Evolutionary conservation across 2,329 filamentous ascomycete species (phyloP).

Genomic region (Fusarium nanum): DNA sequence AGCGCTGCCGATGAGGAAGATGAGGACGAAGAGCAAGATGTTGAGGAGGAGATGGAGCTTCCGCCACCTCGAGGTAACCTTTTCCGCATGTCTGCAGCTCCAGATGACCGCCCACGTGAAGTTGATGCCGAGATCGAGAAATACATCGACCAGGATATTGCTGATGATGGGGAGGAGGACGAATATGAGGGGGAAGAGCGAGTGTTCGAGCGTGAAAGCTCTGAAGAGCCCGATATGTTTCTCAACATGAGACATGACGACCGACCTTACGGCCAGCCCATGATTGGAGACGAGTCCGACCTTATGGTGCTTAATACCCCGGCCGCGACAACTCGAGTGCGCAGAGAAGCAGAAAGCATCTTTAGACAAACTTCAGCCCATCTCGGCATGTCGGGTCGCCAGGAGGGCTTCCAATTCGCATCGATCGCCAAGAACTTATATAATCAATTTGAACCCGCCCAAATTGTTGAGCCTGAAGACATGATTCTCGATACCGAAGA

Average conservation of each 20-base stretch:
- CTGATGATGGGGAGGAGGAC: constrained; percentile 51
- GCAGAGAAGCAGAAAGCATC: constrained; percentile 66
- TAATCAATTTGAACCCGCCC: constrained; percentile 64
- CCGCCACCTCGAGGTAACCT: constrained; percentile 50
- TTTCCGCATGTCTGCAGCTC: constrained; percentile 47
- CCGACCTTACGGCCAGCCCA: constrained; percentile 52
- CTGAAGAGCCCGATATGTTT: constrained; percentile 61
- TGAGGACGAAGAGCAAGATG: constrained; percentile 48
- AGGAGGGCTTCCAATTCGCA: constrained; percentile 72
- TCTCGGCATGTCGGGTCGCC: constrained; percentile 56
- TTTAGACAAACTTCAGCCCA: constrained; percentile 64
- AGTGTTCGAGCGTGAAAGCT: constrained; percentile 54
- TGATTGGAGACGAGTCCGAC: constrained; percentile 61
- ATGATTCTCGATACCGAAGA: constrained; percentile 82
- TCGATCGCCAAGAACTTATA: constrained; percentile 79
- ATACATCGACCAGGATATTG: constrained; percentile 53
- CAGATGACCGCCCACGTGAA: constrained; percentile 39
- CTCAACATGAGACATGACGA: constrained; percentile 61
- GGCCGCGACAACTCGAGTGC: constrained; percentile 64
- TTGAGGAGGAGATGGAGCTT: constrained; percentile 52
- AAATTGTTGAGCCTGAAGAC: constrained; percentile 75
- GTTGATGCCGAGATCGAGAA: constrained; percentile 53
- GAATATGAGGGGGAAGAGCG: constrained; percentile 57
- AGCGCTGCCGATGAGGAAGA: constrained; percentile 50
- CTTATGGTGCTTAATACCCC: constrained; percentile 67